These are phyloP conservation scores for Penicillium sp. DNA, from an alignment of 2,329 filamentous ascomycete species.

Conservation along the genomic window DNA sequence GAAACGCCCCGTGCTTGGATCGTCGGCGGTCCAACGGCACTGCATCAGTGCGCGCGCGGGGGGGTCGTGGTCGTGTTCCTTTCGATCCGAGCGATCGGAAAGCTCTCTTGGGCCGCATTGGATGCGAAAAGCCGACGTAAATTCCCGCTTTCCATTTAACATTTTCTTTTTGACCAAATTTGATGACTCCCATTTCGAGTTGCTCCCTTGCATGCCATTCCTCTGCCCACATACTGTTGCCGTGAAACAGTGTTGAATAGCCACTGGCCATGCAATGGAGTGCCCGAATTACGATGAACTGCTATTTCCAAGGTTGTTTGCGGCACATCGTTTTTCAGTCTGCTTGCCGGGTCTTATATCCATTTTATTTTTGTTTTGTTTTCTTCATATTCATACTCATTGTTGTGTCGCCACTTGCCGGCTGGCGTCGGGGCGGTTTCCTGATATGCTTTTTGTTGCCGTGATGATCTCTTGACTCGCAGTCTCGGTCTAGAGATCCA, in stretches of 20 bases:
- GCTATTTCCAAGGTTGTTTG: conserved; percentile 12
- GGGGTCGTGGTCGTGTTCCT: conserved; percentile 38
- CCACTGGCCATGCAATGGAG: conserved; percentile 12
- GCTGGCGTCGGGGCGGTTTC: conserved; percentile 9
- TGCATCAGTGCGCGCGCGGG: conserved; percentile 34
- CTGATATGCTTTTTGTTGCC: conserved; percentile 11
- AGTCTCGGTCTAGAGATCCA: conserved; percentile 18
- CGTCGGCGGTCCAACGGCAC: conserved; percentile 38
- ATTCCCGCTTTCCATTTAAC: not conserved
- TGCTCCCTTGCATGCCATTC: conserved; percentile 16
- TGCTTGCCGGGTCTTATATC: conserved; percentile 21
- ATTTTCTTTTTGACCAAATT: conserved; percentile 9
- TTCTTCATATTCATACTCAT: conserved; percentile 8
- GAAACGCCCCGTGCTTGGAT: conserved; percentile 28
- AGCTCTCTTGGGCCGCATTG: conserved; percentile 76
- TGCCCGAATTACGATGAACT: conserved; percentile 22
- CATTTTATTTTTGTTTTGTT: conserved; percentile 11
- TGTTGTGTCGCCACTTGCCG: not conserved
- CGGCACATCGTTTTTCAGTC: conserved; percentile 11
- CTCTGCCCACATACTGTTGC: conserved; percentile 6
- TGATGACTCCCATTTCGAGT: conserved; percentile 17
- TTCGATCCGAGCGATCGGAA: conserved; percentile 53
- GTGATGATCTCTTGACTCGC: conserved; percentile 8
- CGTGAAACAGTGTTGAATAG: not conserved
- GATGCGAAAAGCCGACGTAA: conserved; percentile 67